Conservation (phyloP, 306 rosid genomes). For the Casuarina equisetifolia region DNA sequence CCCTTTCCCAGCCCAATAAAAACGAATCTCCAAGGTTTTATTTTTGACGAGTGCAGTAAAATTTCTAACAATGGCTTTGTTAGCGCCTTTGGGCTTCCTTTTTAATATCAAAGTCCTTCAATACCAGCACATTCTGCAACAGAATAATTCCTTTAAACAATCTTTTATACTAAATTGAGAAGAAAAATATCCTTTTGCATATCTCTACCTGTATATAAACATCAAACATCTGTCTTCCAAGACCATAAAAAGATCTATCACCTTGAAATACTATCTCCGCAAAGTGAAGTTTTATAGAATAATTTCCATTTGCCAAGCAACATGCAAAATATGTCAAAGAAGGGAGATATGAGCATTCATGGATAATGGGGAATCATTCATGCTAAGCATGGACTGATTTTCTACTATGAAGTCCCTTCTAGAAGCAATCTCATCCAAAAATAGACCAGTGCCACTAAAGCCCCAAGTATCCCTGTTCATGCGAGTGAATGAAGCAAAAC, state of each 20-base stretch:
- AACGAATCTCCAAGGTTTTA: conserved; percentile 47
- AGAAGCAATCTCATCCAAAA: conserved; percentile 38
- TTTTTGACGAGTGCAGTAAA: conserved; percentile 38
- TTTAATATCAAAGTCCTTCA: conserved; percentile 55
- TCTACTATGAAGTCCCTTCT: conserved; percentile 31
- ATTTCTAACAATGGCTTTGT: conserved; percentile 34
- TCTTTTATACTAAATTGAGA: conserved; percentile 1
- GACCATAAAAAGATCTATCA: conserved; percentile 49
- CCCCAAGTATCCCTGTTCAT: conserved; percentile 41
- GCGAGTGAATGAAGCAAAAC: conserved; percentile 42
- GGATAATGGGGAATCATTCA: conserved; percentile 41
- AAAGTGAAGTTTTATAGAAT: conserved; percentile 13
- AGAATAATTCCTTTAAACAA: conserved; percentile 18
- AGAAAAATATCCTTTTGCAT: neutral
- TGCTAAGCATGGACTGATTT: conserved; percentile 25
- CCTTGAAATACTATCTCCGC: conserved; percentile 41
- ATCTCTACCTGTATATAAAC: conserved; percentile 57
- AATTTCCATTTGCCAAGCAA: conserved; percentile 59
- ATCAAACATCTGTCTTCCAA: conserved; percentile 65
- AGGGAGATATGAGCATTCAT: conserved; percentile 46
- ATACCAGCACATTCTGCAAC: conserved; percentile 40
- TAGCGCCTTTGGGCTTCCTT: conserved; percentile 36
- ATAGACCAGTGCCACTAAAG: conserved; percentile 67
- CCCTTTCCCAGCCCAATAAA: conserved; percentile 77
- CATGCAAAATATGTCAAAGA: conserved; percentile 51